Conservation (phyloP, 768 basidiomycete genomes). For the Trametes sanguinea region DNA sequence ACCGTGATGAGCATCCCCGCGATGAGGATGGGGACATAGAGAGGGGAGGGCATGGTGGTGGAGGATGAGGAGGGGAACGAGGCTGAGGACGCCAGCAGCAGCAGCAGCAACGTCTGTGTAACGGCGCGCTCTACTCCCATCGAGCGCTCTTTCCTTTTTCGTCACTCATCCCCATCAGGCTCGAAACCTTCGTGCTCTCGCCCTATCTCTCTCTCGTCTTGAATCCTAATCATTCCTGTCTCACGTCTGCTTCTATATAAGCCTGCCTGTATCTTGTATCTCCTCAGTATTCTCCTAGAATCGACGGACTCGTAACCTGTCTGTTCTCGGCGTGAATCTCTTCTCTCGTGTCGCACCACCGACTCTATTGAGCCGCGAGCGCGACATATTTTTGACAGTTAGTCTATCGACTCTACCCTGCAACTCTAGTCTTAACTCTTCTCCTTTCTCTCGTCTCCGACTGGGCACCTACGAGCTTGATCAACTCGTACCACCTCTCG, state of each 20-base stretch:
- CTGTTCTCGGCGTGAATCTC: no score
- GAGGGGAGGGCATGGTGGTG: constrained; percentile 59
- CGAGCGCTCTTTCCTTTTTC: neutral
- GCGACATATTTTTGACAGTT: constrained; percentile 13
- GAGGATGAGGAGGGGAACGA: constrained; percentile 14
- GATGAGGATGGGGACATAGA: constrained; percentile 78
- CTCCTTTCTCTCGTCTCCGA: constrained; percentile 1
- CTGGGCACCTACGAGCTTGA: constrained; percentile 23
- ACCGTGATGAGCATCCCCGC: constrained; percentile 93
- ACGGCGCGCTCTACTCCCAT: neutral
- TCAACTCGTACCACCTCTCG: constrained; percentile 21
- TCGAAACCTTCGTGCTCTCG: no score
- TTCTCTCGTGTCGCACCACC: no score
- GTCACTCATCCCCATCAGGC: neutral
- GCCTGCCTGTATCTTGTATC: no score
- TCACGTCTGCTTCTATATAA: no score
- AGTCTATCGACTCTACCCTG: no score
- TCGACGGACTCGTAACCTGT: no score
- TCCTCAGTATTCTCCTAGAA: no score
- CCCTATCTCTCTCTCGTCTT: neutral
- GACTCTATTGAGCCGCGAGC: no score
- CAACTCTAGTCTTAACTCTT: neutral
- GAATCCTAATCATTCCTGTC: no score
- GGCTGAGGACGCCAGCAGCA: constrained; percentile 11
- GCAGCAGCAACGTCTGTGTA: neutral